Evolutionary conservation across 257 asterid species (phyloP), one percentile per base, ranked within the genome.

Genomic region (Salvia miltiorrhiza): DNA sequence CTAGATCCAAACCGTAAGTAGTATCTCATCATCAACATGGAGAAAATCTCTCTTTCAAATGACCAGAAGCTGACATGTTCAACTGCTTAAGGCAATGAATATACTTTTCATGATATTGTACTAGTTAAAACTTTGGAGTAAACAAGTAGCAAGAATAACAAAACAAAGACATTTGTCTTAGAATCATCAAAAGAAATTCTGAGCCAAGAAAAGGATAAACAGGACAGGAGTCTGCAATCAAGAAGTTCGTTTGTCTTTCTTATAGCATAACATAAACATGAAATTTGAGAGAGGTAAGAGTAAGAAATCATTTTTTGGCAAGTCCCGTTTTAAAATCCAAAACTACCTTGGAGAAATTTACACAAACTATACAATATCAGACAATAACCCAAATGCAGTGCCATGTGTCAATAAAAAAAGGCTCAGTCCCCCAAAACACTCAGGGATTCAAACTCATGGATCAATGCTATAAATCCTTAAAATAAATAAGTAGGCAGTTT

Each of bases 351-450:
- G 35, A 30, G 35, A 30, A 30, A 30, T 30, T 30, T 30, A 30
- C 35, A 30, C 35, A 30, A 30, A 30, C 35, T 7, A 30, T 5
- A 30, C 35, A 30, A 77, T 32, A 77, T 23, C 71, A 65, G 67
- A 63, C 54, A 69, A 70, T 33, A 65, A 73, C 70, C 67, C 33
- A 58, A 37, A 73, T 57, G n/a, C 39, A 68, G 73, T 17, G 56
- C 59, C 73, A 64, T 30, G 11, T 33, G 79, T 83, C 81, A 76
- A 74, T 28, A 73, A 68, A 67, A 43, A 64, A 7, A 62, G 4
- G 61, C 41, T 19, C 67, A 68, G 69, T 55, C 73, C 61, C 60
- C 59, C 64, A 57, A 35, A 63, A 65, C 64, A 41, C 59, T 61
- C 55, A 58, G 69, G 48, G 24, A 43, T 45, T 45, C 62, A 48